Evolutionary conservation across 2,329 filamentous ascomycete species (phyloP).

Genomic region (Fusarium solani-melongenae): DNA sequence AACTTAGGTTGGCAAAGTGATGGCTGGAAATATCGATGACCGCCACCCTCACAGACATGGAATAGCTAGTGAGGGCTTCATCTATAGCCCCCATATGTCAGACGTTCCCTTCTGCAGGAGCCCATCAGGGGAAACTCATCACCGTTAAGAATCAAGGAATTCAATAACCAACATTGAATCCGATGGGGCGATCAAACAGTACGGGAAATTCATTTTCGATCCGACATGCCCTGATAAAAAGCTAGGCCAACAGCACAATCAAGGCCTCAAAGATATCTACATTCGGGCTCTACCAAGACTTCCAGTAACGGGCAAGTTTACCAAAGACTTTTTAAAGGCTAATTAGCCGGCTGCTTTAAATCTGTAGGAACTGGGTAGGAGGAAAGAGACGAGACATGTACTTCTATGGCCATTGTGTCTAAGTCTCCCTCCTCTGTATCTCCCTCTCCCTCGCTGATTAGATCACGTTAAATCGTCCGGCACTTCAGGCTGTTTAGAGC

Average conservation of each 20-base stretch:
- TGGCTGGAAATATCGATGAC: neutral
- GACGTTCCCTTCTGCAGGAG: neutral
- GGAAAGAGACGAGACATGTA: neutral
- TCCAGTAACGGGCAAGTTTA: neutral
- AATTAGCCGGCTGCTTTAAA: neutral
- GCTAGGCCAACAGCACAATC: no score
- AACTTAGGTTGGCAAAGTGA: neutral
- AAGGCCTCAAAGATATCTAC: neutral
- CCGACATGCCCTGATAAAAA: no score
- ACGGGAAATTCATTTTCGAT: neutral
- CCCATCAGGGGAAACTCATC: neutral
- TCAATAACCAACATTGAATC: no score
- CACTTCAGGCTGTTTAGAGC: neutral
- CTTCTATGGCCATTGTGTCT: neutral
- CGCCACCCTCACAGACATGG: neutral
- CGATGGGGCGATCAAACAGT: neutral
- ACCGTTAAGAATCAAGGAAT: neutral
- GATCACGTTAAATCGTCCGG: neutral
- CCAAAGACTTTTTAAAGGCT: neutral
- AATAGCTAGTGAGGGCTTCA: neutral
- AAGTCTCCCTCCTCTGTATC: neutral
- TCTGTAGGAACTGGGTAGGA: neutral
- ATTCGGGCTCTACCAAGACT: neutral
- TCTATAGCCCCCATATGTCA: neutral
- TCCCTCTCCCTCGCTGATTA: neutral